Evolutionary conservation across 805 yeast species (phyloP).

Genomic region (Teunomyces pallodes): DNA sequence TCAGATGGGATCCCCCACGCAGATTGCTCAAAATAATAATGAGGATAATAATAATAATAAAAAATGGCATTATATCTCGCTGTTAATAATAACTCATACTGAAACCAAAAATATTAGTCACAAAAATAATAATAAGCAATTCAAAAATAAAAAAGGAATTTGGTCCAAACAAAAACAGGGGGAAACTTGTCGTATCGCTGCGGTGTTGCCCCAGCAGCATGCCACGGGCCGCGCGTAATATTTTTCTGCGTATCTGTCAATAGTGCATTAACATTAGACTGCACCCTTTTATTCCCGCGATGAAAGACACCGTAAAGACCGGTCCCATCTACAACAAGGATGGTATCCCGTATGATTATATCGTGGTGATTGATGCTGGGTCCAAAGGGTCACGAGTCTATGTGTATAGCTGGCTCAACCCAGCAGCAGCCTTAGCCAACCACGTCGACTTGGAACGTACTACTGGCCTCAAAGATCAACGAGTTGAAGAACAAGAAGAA

Average conservation of each 20-base stretch:
- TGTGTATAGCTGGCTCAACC: slow-evolving; percentile 55
- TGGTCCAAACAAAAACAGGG: too few relatives aligned
- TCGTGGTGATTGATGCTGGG: slow-evolving; percentile 63
- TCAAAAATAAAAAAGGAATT: too few relatives aligned
- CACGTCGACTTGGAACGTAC: neutral
- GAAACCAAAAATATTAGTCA: neutral
- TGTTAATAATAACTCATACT: too few relatives aligned
- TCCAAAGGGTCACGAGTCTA: slow-evolving; percentile 64
- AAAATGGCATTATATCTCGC: neutral
- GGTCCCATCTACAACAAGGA: slow-evolving; percentile 24
- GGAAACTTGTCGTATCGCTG: too few relatives aligned
- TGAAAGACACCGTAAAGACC: neutral
- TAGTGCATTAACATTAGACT: neutral
- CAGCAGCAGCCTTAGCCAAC: slow-evolving; percentile 26
- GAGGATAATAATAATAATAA: neutral
- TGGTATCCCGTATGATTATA: slow-evolving; percentile 56
- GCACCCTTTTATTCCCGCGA: neutral
- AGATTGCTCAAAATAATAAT: neutral
- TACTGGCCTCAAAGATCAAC: neutral
- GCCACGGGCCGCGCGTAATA: neutral
- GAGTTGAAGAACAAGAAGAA: neutral
- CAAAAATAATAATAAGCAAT: too few relatives aligned
- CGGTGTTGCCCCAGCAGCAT: too few relatives aligned
- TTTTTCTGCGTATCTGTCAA: neutral
- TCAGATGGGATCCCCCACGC: too few relatives aligned